phyloP scores from a whole-genome alignment of 129 eudicot genomes.

The Escallonia herrerae region DNA sequence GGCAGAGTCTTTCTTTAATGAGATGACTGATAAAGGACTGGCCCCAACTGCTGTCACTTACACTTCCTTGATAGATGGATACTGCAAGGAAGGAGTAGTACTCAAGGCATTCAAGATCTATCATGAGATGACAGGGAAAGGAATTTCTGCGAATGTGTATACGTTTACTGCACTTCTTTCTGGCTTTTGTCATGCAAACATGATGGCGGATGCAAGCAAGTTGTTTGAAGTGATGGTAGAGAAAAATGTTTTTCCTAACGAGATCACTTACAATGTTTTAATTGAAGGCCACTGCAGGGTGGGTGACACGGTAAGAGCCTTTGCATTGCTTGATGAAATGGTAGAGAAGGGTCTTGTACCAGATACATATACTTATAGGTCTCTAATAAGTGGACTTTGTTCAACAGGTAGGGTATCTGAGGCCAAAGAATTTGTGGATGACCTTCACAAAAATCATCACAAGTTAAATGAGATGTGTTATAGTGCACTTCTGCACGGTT shows the following conservation, averaged over 20 bases:
- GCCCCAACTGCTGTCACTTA: conserved; percentile 77
- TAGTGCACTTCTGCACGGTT: conserved; percentile 72
- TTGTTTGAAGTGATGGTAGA: conserved; percentile 59
- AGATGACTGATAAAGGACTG: conserved; percentile 46
- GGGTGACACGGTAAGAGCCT: conserved; percentile 54
- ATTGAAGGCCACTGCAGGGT: conserved; percentile 68
- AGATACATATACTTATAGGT: conserved; percentile 79
- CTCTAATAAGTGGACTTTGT: conserved; percentile 81
- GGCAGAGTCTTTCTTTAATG: conserved; percentile 43
- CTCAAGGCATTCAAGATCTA: conserved; percentile 58
- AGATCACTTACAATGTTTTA: conserved; percentile 79
- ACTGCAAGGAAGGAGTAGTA: conserved; percentile 50
- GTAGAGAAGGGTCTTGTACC: conserved; percentile 60
- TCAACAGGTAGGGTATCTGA: conserved; percentile 50
- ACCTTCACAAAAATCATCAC: conserved; percentile 44
- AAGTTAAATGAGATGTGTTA: conserved; percentile 79
- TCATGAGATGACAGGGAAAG: conserved; percentile 83
- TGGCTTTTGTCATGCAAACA: conserved; percentile 58
- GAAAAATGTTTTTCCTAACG: conserved; percentile 50
- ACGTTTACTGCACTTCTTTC: conserved; percentile 62
- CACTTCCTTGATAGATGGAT: conserved; percentile 71
- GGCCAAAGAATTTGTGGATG: conserved; percentile 70
- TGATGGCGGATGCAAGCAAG: conserved; percentile 55
- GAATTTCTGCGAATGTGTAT: conserved; percentile 57
- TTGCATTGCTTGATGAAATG: conserved; percentile 64